These are phyloP conservation scores for Suillus subaureus DNA, from an alignment of 768 basidiomycete genomes.

Conservation along the genomic window DNA sequence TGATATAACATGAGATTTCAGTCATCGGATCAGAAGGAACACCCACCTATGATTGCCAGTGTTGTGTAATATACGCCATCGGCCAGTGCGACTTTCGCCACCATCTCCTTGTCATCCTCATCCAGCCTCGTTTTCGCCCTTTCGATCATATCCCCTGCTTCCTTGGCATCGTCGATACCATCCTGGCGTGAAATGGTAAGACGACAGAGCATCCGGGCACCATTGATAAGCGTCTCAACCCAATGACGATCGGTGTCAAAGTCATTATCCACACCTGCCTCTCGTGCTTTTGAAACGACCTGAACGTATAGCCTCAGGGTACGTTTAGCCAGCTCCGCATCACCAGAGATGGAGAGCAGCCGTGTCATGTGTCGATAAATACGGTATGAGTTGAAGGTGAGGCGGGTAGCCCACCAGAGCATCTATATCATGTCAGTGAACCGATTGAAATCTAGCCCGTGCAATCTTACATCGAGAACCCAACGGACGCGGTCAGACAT, in stretches of 20 bases:
- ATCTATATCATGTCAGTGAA: slow-evolving; percentile 46
- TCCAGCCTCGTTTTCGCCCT: slow-evolving; percentile 61
- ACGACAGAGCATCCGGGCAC: slow-evolving; percentile 75
- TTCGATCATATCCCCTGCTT: slow-evolving; percentile 62
- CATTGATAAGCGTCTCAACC: slow-evolving; percentile 78
- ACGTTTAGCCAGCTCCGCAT: slow-evolving; percentile 65
- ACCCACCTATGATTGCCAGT: slow-evolving; percentile 70
- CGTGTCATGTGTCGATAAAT: slow-evolving; percentile 85
- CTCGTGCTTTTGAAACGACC: slow-evolving; percentile 80
- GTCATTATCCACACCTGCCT: slow-evolving; percentile 48
- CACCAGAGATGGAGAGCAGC: slow-evolving; percentile 63
- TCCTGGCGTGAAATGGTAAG: slow-evolving; percentile 42
- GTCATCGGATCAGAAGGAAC: neutral
- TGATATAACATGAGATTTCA: slow-evolving; percentile 26
- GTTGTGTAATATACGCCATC: slow-evolving; percentile 74
- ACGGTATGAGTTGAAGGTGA: slow-evolving; percentile 91
- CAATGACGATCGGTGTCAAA: slow-evolving; percentile 70
- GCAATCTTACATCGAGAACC: slow-evolving; percentile 71
- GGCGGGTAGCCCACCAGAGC: slow-evolving; percentile 91
- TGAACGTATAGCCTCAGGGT: slow-evolving; percentile 82
- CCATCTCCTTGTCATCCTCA: slow-evolving; percentile 48
- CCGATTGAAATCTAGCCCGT: neutral
- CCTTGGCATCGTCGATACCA: slow-evolving; percentile 59
- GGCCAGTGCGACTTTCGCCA: slow-evolving; percentile 62
- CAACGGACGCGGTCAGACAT: slow-evolving; percentile 66